Base-by-base conservation (phyloP, 371 early-diverging fungal genomes). In the Dichotomocladium elegans region DNA sequence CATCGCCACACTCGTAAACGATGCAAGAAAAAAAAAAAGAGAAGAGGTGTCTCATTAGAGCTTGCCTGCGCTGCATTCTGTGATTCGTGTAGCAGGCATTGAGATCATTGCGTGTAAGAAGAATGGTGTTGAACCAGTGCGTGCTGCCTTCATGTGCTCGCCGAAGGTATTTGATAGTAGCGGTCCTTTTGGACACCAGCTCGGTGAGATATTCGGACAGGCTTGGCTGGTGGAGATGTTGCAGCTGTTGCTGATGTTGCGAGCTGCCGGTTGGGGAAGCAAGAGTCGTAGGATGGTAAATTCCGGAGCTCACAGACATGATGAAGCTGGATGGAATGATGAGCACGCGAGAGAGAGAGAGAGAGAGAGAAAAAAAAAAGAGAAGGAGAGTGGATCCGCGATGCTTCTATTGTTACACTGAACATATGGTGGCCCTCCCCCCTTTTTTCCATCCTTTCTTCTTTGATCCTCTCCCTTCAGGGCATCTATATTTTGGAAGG, bases 151-250 rank as follows among this genome's bases (percentile, higher is more conserved):
- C 76, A 60, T 81, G 79, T 11, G 74, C 70, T 27, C 69, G 73
- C 40, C 81, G 61, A 26, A 87, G 72, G 61, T 87, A 86, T 44
- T 73, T 73, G 37, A 87, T 78, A 9, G 87, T 87, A 9, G 82
- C 78, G 17, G 83, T 77, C 34, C 87, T 77, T 63, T 85, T 85
- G 25, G 80, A 79, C 11, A 87, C 79, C 24, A 85, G 68, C 46
- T 87, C 87, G 26, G 66, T 55, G 4, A 81, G 64, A 40, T 71
- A 71, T 42, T 81, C 81, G 49, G 70, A 71, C 8, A 72, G 24
- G 33, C 64, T 70, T 1, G 77, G 57, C 41, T 63, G 76, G 22
- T 41, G 55, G 25, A 37, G 51, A 11, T 4, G 7, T 17, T 61
- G 53, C 46, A 45, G 37, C n/a, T 29, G 15, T 52, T 49, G 57